Conservation (phyloP, 2,329 filamentous ascomycete genomes). For the Cladosporium sp. region DNA sequence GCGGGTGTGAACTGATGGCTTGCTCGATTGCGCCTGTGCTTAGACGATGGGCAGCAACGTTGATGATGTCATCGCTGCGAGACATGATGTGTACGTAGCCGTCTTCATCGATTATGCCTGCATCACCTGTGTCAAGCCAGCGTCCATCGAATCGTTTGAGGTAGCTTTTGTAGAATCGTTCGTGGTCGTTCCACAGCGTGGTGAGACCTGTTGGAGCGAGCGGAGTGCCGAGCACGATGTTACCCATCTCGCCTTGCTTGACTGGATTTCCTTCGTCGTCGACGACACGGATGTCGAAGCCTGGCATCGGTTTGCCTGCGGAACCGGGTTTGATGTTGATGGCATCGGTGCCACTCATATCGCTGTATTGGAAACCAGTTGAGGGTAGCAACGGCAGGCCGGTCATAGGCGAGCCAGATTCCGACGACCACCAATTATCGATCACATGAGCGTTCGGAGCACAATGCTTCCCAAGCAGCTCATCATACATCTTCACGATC, state of each 20-base stretch:
- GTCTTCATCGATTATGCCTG: slow-evolving; percentile 79
- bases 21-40: slow-evolving; percentile 90
- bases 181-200: slow-evolving; percentile 82
- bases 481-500: slow-evolving; percentile 79
- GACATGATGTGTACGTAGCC: slow-evolving; percentile 66
- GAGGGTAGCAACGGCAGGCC: slow-evolving; percentile 66
- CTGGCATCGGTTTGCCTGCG: slow-evolving; percentile 87
- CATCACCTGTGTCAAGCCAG: slow-evolving; percentile 91
- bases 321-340: slow-evolving; percentile 76
- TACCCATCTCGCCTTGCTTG: slow-evolving; percentile 76
- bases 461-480: slow-evolving; percentile 67
- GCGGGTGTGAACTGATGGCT: slow-evolving; percentile 78
- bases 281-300: slow-evolving; percentile 83
- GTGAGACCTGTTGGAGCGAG: slow-evolving; percentile 84
- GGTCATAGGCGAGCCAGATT: slow-evolving; percentile 69
- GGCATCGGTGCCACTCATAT: slow-evolving; percentile 48
- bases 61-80: slow-evolving; percentile 82
- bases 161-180: slow-evolving; percentile 83
- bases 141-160: slow-evolving; percentile 76
- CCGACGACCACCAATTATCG: slow-evolving; percentile 76
- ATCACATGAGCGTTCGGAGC: slow-evolving; percentile 64
- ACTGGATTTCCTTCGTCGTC: slow-evolving; percentile 77
- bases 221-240: slow-evolving; percentile 82
- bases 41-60: slow-evolving; percentile 90
- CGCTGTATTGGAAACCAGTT: slow-evolving; percentile 57